Base-by-base conservation (phyloP, 169 alveolate species). In the Plasmodium billcollinsi region DNA sequence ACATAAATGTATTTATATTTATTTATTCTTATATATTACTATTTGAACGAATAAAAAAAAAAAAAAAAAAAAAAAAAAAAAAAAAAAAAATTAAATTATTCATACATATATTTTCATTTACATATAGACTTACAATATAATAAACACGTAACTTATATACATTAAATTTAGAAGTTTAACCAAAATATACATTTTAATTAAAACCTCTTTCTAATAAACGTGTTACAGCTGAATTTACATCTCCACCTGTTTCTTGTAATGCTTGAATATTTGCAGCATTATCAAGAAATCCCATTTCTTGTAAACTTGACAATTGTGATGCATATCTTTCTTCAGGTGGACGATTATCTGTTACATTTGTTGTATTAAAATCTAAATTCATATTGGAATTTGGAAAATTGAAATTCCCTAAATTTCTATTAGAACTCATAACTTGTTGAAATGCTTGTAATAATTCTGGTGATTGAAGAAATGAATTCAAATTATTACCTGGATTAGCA, bases 211-310 rank as follows among this genome's bases (percentile, higher is more conserved):
- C 98, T 50, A 97, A 78, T 54, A 98, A 76, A 21, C 98, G 96
- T 50, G 97, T 97, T 70, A 98, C 95, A 0, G 99, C 99, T 9
- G 99, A 99, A 73, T 98, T 96, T 18, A 98, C 96, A 91, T 97
- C 98, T 54, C 99, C 99, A 62, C 97, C 97, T 1, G 98, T 95
- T 58, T 95, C 98, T 88, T 95, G 95, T 29, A 98, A 94, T 11
- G 99, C 99, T 59, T 95, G 95, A 47, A 97, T 54, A 80, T 97
- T 97, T 24, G 98, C 98, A 39, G 95, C 99, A 50, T 95, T 94
- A 91, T 98, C 98, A 54, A 93, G 93, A 91, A 98, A 98, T 9
- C 99, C 99, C 99, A 98, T 98, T 75, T 98, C 99, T 90, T 95
- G 96, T 20, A 98, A 94, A 52, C 97, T 88, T 78, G 88, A 91